Evolutionary conservation across 2,329 filamentous ascomycete species (phyloP).

Genomic region (Teratosphaeria pseudoeucalypti): DNA sequence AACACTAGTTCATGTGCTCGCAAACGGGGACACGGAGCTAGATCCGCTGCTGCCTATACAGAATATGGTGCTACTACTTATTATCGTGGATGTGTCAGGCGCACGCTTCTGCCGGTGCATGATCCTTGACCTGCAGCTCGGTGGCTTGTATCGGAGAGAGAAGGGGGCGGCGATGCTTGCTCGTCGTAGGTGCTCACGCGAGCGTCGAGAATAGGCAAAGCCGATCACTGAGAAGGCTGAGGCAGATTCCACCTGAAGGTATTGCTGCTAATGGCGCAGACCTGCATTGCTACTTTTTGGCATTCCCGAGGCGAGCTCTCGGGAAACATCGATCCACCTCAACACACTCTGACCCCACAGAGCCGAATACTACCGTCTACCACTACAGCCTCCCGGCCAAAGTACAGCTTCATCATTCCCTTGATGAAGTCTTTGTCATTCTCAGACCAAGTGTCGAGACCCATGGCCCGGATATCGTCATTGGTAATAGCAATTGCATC

Average conservation of each 20-base stretch:
- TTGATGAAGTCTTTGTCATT: conserved; percentile 59
- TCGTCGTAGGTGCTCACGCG: no score
- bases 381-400: conserved; percentile 53
- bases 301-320: neutral
- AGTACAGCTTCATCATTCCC: conserved; percentile 55
- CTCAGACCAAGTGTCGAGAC: conserved; percentile 67
- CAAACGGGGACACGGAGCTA: neutral
- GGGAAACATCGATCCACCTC: neutral
- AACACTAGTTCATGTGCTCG: neutral
- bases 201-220: neutral
- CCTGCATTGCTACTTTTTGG: neutral
- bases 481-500: conserved; percentile 42
- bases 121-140: neutral
- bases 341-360: conserved; percentile 35
- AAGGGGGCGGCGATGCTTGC: no score
- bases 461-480: conserved; percentile 59
- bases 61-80: neutral
- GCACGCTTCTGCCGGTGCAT: neutral
- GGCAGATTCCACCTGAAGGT: neutral
- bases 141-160: no score
- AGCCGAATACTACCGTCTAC: conserved; percentile 63
- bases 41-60: neutral
- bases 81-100: neutral
- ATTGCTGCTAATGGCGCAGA: neutral
- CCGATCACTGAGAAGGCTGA: neutral